Base-by-base conservation (phyloP, 2,329 filamentous ascomycete species). In the Phialocephala subalpina region DNA sequence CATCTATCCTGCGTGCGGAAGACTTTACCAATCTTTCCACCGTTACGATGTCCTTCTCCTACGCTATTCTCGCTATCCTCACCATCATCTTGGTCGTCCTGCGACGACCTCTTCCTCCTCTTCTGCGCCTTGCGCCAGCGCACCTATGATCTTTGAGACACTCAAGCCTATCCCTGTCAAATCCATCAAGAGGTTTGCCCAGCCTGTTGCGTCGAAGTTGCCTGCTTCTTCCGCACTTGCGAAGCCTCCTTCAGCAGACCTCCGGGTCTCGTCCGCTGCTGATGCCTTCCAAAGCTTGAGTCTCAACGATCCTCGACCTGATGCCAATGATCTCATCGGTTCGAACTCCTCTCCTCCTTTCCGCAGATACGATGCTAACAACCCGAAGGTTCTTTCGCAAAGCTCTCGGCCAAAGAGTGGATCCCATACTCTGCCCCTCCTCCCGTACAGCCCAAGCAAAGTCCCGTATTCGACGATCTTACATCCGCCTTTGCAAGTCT, bases 1-100 rank as follows among this genome's bases (percentile, higher is more conserved):
- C 38, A 42, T 20, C 49, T 33, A 53, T 53, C 49, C 49, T 25
- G 49, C 49, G 49, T 33, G 49, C 49, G 49, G 49, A 53, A 53
- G 49, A 29, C 49, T 53, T 53, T 11, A 53, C 49, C 49, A 53
- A 3, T 25, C n/a, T 29, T n/a, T 33, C n/a, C 49, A 53, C 22
- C 25, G 12, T 29, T 29, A 29, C 11, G 25, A 53, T 53, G 49
- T 33, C 49, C 18, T 53, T 53, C 49, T 11, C 11, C 49, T 53
- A 53, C 49, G 49, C 49, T 29, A 27, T 53, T 29, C 22, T 53
- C 27, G 25, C 22, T 33, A 16, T 53, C 49, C 49, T 53, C 27
- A 25, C 27, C 12, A 33, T 22, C 22, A 12, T 29, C 49, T 7
- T 53, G 12, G 9, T 18, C 9, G 11, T 29, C 9, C 11, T 53